Base-by-base conservation (phyloP, 139 green algal genomes). In the Coccomyxa sp. region DNA sequence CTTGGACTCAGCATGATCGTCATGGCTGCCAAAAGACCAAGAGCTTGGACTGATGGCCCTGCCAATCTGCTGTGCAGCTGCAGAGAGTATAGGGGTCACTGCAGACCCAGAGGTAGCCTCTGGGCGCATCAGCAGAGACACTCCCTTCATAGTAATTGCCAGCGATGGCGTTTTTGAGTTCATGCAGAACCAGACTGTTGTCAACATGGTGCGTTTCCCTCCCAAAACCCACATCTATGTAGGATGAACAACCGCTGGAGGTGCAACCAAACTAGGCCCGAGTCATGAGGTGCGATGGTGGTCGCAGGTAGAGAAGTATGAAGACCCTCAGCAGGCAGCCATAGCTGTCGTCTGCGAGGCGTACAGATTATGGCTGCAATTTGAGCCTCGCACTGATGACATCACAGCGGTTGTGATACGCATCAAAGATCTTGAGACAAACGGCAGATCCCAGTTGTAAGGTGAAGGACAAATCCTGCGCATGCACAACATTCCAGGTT, bases 161-260 rank as follows among this genome's bases (percentile, higher is more conserved):
- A 93, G 85, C 0, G 95, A 99, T 83, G 96, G 96, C 75, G 88
- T 98, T 29, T 98, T 95, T 83, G 96, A 99, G 89, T 99, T 99
- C 81, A 86, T 99, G 64, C 84, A 88, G 55, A 92, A 79, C 39
- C 94, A 98, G 81, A 80, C 72, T 0, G 95, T 96, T n/a, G 88
- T 98, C 8, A 89, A 98, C 75, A 94, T 98, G 84, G 93, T 96
- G 77, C 54, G 84, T 1, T 8, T 24, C 6, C 16, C 55, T 16
- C 33, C 0, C 7, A 41, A 33, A 18, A 27, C 14, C 12, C 50
- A 64, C 27, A 12, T 64, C 50, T 64, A 18, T 3, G 50, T 64
- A 58, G 12, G 44, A 18, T 64, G 50, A 22, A 22, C 50, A 64
- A 18, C 50, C 5, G 27, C 4, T 31, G 22, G 22, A 64, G 18